Evolutionary conservation across 257 asterid genomes (phyloP), one percentile per base, ranked within the genome.

Genomic region (Plectranthus barbatus): DNA sequence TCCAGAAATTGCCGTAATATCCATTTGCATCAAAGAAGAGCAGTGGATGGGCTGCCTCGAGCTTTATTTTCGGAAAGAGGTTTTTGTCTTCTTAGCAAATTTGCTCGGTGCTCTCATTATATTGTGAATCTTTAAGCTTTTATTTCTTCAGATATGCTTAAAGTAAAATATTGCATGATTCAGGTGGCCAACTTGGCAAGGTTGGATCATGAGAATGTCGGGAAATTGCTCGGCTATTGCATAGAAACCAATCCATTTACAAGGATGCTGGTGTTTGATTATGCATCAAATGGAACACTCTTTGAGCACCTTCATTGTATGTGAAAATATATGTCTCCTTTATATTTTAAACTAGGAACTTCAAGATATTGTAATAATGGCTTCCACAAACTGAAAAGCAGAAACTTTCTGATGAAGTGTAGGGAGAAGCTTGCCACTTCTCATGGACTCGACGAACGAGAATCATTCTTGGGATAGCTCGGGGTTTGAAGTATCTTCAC

Each of bases 1-100:
- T 44, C 91, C 88, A 1, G 97, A 89, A 70, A 86, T 92, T 11
- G 95, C 97, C 0, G 95, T 86, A 14, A 70, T 83, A 69, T 81
- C 93, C 49, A 78, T 86, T 64, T 80, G 97, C 77, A 72, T 85
- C 73, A 80, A 83, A 67, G 95, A 86, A 66, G 93, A 89, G 63
- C 73, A 78, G 4, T 89, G 97, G 98, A 64, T 78, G 3, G 81
- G 86, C 58, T 83, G 76, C 77, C 87, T 91, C 7, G 98, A 92
- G 75, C 89, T 84, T 74, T 85, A 83, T 78, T 92, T 81, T 70
- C 95, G 83, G 80, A 84, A 82, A 71, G 98, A 92, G 97, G 98
- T 66, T 40, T 40, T 53, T 13, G 20, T 67, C 5, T 21, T 15
- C 7, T 46, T 58, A 42, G 0, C 17, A 24, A 36, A 23, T 49